Conservation (phyloP, 371 early-diverging fungal species). For the Mucor lusitanicus region DNA sequence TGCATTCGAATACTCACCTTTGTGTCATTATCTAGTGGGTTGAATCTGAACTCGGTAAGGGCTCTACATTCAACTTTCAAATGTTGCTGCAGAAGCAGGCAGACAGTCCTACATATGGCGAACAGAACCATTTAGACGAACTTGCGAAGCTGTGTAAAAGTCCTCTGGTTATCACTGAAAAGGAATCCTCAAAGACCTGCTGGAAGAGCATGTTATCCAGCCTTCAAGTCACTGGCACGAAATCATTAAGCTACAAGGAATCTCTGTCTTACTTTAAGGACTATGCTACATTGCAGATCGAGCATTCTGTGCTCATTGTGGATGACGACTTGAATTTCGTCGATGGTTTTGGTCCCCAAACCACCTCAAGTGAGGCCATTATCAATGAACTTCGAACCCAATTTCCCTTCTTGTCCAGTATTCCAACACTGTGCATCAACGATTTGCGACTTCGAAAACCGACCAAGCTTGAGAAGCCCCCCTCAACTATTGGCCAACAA, state of each 20-base stretch:
- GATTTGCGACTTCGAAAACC: not conserved
- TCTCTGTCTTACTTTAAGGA: not conserved
- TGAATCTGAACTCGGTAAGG: conserved; percentile 39
- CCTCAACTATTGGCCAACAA: not conserved
- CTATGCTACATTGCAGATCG: not conserved
- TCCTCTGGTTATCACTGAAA: conserved; percentile 21
- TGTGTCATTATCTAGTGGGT: conserved; percentile 31
- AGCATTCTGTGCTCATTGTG: conserved; percentile 6
- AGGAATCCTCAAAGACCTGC: not conserved
- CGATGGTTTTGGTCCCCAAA: not conserved
- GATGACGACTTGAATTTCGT: conserved; percentile 4
- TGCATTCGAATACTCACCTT: not conserved
- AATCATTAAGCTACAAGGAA: not conserved
- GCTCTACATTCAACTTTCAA: conserved; percentile 49
- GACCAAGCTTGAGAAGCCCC: not conserved
- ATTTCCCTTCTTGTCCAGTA: not conserved
- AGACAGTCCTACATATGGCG: conserved; percentile 21
- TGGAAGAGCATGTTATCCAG: not conserved
- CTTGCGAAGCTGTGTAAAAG: conserved; percentile 4
- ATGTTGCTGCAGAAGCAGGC: conserved; percentile 24
- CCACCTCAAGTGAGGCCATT: not conserved
- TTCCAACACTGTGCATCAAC: not conserved
- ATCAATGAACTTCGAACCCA: not conserved
- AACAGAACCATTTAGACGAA: conserved; percentile 17
- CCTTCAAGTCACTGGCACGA: not conserved